Base-by-base conservation (phyloP, 2,329 filamentous ascomycete genomes). In the Arthrobotrys conoides region DNA sequence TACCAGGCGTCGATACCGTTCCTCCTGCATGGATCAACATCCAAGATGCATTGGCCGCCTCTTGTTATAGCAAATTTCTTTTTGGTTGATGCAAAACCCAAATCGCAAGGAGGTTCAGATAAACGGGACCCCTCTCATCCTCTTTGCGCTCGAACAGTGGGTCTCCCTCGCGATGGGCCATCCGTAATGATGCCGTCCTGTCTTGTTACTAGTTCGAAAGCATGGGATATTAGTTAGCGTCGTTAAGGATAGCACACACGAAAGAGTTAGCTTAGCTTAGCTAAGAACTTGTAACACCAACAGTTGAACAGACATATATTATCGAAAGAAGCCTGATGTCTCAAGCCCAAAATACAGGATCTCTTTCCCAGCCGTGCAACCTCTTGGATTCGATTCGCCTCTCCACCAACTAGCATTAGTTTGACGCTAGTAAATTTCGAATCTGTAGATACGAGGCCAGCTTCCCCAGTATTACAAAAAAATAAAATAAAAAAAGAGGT, bases 311-410 rank as follows among this genome's bases (percentile, higher is more conserved):
- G 30, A 22, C 30, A 59, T 61, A 18, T n/a, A n/a, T n/a, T n/a
- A n/a, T 44, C 20, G n/a, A 61, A 44, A 44, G 36, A 61, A 59
- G 41, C 49, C 30, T 67, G 70, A 67, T 61, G 63, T 73, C 69
- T 72, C 57, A 57, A 66, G 14, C 22, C 55, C 24, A 61, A 30
- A 57, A 38, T 44, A 44, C 41, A 49, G 22, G 44, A 18, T 38
- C 24, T 51, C n/a, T 33, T 44, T 51, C 33, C 57, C 72, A 71
- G 66, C 66, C 49, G 65, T 71, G 49, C 65, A 51, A 66, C 65
- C 27, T 48, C 36, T 20, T 46, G 10, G 44, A 46, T 46, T 46
- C 44, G 44, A 46, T 46, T 66, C 55, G n/a, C 16, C 30, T 71
- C 27, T 30, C 48, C 38, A 22, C 48, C 33, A 30, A 30, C 27